phyloP scores from a whole-genome alignment of 169 alveolate genomes.

The Miamiensis avidus region DNA sequence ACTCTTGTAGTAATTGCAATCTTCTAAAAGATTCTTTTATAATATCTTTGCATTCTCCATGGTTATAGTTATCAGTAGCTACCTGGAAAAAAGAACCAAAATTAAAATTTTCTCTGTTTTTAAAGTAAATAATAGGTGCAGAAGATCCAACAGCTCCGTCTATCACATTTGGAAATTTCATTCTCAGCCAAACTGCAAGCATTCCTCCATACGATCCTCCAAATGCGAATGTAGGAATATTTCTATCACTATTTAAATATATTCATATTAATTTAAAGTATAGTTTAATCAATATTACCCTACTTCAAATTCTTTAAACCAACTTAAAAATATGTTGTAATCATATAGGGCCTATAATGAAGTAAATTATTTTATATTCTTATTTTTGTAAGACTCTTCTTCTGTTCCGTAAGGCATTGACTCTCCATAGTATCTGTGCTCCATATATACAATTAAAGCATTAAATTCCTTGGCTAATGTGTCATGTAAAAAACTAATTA shows the following conservation, averaged over 20 bases:
- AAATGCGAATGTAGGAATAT: constrained; percentile 52
- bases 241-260: neutral
- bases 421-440: constrained; percentile 71
- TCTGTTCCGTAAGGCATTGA: constrained; percentile 61
- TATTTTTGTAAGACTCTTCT: constrained; percentile 35
- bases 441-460: constrained; percentile 62
- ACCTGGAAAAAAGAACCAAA: constrained; percentile 44
- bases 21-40: constrained; percentile 27
- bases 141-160: constrained; percentile 67
- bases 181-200: constrained; percentile 79
- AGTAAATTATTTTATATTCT: constrained; percentile 43
- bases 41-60: constrained; percentile 11
- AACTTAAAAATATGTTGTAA: constrained; percentile 46
- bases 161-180: constrained; percentile 63
- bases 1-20: too few relatives aligned
- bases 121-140: constrained; percentile 69
- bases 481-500: constrained; percentile 43
- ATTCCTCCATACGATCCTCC: constrained; percentile 81
- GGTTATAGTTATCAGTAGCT: constrained; percentile 40
- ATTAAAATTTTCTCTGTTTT: constrained; percentile 38
- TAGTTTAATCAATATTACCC: too few relatives aligned
- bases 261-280: too few relatives aligned
- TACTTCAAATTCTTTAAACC: constrained; percentile 9
- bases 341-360: constrained; percentile 53
- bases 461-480: constrained; percentile 50